A percentile compares a stretch with the other conserved stretches of the same genome.
These are phyloP conservation scores for Termitomyces sp. DNA, from an alignment of 768 basidiomycete genomes.

Conservation along the genomic window DNA sequence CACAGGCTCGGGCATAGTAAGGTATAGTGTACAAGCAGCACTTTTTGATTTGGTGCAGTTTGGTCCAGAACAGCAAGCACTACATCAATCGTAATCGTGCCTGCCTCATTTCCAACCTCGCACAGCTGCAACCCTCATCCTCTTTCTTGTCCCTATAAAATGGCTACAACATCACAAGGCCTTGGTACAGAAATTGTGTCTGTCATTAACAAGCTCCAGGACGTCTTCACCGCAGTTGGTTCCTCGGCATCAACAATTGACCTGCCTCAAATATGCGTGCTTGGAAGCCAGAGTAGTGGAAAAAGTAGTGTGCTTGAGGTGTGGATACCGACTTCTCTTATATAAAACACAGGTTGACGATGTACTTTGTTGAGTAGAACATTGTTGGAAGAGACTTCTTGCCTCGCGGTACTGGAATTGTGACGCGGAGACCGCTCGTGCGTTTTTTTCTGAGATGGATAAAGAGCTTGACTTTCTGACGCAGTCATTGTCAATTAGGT, in stretches of 20 bases:
- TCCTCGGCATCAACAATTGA: slow-evolving; percentile 75
- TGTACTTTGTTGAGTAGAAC: slow-evolving; percentile 48
- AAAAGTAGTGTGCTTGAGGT: slow-evolving; percentile 94
- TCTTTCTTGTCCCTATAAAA: slow-evolving; percentile 24
- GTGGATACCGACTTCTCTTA: slow-evolving; percentile 13
- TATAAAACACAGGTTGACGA: slow-evolving; percentile 6
- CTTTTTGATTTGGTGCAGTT: slow-evolving; percentile 15
- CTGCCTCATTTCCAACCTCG: slow-evolving; percentile 9
- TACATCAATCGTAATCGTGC: slow-evolving; percentile 6
- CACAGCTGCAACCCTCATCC: slow-evolving; percentile 8
- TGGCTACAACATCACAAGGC: slow-evolving; percentile 50
- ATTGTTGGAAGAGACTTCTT: slow-evolving; percentile 98
- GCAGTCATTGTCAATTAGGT: slow-evolving; percentile 39
- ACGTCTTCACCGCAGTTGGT: slow-evolving; percentile 84
- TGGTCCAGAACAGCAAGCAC: slow-evolving; percentile 7
- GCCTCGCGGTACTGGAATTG: slow-evolving; percentile 98
- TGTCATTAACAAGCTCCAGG: slow-evolving; percentile 85
- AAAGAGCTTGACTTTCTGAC: neutral
- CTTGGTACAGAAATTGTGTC: slow-evolving; percentile 79
- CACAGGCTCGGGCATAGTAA: no score
- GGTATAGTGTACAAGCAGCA: neutral
- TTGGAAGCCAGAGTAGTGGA: slow-evolving; percentile 88
- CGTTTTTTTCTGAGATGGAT: slow-evolving; percentile 17
- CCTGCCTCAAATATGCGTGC: slow-evolving; percentile 87
- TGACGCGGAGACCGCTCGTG: slow-evolving; percentile 94